Conservation (phyloP, 805 yeast species). For the Kluyveromyces lactis region DNA sequence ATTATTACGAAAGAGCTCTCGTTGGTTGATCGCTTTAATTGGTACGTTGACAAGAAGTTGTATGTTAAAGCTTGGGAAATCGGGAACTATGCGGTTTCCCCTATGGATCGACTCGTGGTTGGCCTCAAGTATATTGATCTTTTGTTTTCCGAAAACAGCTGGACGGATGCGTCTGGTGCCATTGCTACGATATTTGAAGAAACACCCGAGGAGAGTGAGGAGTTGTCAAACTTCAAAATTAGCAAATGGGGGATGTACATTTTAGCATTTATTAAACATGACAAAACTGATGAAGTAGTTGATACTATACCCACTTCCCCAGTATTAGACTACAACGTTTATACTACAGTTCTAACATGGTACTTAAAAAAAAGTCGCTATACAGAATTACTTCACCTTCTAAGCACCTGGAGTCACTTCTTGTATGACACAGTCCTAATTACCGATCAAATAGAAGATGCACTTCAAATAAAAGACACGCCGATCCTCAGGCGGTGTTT, state of each 20-base stretch:
- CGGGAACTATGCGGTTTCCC: slow-evolving; percentile 47
- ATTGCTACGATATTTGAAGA: slow-evolving; percentile 34
- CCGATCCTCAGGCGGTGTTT: slow-evolving; percentile 34
- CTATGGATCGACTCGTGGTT: slow-evolving; percentile 42
- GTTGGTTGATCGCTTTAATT: slow-evolving; percentile 57
- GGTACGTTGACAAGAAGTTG: slow-evolving; percentile 53
- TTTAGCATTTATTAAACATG: slow-evolving; percentile 40
- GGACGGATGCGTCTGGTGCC: slow-evolving; percentile 50
- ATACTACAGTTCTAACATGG: slow-evolving; percentile 38
- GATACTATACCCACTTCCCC: slow-evolving; percentile 46
- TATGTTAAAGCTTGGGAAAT: slow-evolving; percentile 74
- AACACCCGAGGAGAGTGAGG: slow-evolving; percentile 14
- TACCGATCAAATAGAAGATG: slow-evolving; percentile 39
- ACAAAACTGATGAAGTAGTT: slow-evolving; percentile 40
- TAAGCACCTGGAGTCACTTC: slow-evolving; percentile 49
- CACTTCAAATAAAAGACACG: slow-evolving; percentile 30
- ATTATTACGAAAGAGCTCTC: slow-evolving; percentile 68
- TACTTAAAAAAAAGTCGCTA: slow-evolving; percentile 34
- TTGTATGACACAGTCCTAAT: slow-evolving; percentile 42
- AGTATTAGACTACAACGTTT: slow-evolving; percentile 33
- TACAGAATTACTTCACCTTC: slow-evolving; percentile 33
- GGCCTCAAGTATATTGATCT: slow-evolving; percentile 49
- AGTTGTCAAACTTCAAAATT: slow-evolving; percentile 17
- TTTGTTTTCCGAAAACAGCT: slow-evolving; percentile 29
- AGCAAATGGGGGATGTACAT: slow-evolving; percentile 64